A percentile compares a stretch with the other conserved stretches of the same genome.
phyloP scores from a whole-genome alignment of 192 early-diverging fungal species.

The Physocladia obscura region DNA sequence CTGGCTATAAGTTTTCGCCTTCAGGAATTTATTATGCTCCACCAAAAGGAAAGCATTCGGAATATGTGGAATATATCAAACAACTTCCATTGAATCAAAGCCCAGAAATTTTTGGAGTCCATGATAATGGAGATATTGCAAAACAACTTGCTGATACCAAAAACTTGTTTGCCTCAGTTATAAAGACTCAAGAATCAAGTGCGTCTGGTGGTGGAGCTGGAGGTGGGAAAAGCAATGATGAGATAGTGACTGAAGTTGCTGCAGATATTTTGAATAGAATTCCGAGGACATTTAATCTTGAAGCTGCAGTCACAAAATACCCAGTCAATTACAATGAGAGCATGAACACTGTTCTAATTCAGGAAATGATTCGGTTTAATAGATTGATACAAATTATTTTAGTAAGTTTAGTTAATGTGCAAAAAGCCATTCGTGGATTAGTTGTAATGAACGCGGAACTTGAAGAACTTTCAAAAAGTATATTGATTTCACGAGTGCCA shows the following conservation, averaged over 20 bases:
- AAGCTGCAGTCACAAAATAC: slow-evolving; percentile 48
- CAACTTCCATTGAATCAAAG: slow-evolving; percentile 57
- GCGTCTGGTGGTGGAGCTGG: slow-evolving; percentile 34
- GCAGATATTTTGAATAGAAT: slow-evolving; percentile 54
- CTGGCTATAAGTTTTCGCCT: slow-evolving; percentile 55
- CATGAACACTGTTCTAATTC: slow-evolving; percentile 67
- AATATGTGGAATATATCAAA: slow-evolving; percentile 60
- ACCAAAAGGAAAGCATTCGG: slow-evolving; percentile 50
- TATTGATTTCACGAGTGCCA: slow-evolving; percentile 54
- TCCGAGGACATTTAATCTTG: slow-evolving; percentile 50
- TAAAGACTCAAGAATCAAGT: slow-evolving; percentile 53
- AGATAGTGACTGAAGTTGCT: slow-evolving; percentile 59
- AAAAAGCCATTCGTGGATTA: slow-evolving; percentile 64
- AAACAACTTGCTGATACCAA: slow-evolving; percentile 60
- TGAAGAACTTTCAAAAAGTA: slow-evolving; percentile 64
- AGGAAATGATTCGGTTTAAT: slow-evolving; percentile 70
- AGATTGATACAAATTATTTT: slow-evolving; percentile 56
- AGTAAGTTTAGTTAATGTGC: slow-evolving; percentile 57
- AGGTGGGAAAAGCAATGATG: slow-evolving; percentile 55
- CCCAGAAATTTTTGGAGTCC: slow-evolving; percentile 70
- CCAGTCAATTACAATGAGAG: slow-evolving; percentile 64
- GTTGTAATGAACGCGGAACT: slow-evolving; percentile 65
- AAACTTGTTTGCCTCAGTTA: slow-evolving; percentile 55
- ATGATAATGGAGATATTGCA: slow-evolving; percentile 70
- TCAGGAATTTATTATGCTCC: slow-evolving; percentile 58